Conservation (phyloP, 495 filamentous ascomycete genomes). For the Aspergillus diversus region DNA sequence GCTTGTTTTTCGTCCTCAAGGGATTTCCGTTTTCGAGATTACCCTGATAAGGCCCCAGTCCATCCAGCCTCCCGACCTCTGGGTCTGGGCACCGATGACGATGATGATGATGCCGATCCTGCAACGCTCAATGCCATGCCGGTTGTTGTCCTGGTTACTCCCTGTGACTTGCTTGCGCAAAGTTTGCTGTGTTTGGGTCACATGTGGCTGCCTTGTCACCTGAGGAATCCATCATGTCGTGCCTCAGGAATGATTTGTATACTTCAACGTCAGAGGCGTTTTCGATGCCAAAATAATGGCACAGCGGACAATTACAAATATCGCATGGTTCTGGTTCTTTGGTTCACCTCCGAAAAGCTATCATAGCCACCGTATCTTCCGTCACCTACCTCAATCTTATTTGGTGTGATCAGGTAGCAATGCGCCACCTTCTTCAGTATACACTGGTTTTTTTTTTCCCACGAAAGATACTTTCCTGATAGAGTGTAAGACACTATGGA, state of each 20-base stretch:
- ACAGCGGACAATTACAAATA: too few relatives aligned
- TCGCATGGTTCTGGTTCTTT: too few relatives aligned
- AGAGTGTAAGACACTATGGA: too few relatives aligned
- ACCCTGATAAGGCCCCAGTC: neutral
- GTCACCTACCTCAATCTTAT: too few relatives aligned
- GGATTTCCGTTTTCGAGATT: conserved; percentile 7
- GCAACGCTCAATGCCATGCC: neutral
- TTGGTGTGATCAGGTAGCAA: too few relatives aligned
- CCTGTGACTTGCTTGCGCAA: neutral
- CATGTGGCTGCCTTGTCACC: conserved; percentile 12
- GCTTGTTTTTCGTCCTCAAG: neutral
- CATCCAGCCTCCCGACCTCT: neutral
- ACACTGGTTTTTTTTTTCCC: too few relatives aligned
- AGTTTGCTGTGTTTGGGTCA: neutral
- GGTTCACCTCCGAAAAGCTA: too few relatives aligned
- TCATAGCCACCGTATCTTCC: too few relatives aligned
- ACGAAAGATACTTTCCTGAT: too few relatives aligned
- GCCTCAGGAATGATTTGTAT: conserved; percentile 8
- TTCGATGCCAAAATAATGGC: neutral
- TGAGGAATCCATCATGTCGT: conserved; percentile 3
- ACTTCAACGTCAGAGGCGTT: conserved; percentile 12
- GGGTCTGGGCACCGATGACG: neutral
- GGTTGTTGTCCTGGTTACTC: neutral
- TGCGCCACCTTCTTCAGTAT: too few relatives aligned
- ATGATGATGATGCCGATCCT: neutral